Base-by-base conservation (phyloP, 129 eudicot genomes). In the Flaveria linearis region DNA sequence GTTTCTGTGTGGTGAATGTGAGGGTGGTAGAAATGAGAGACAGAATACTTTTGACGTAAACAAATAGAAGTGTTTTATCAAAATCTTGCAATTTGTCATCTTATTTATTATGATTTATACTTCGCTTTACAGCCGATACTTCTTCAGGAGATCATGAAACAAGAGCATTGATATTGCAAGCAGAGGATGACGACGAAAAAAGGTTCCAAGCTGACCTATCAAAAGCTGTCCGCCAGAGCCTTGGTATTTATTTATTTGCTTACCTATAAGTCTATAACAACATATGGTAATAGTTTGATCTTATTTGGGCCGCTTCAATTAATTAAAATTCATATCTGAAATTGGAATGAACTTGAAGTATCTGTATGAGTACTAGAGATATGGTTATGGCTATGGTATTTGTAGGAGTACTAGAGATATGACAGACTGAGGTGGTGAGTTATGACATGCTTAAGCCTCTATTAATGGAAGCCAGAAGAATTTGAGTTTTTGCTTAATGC, bases 141-240 rank as follows among this genome's bases (percentile, higher is more conserved):
- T 66, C 72, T 68, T 45, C 73, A 22, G 82, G 83, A 77, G 91
- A 85, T 63, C 83, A 77, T 55, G 88, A 78, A 43, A 72, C 86
- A n/a, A 84, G 81, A 80, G 71, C 86, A 71, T 80, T 85, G 62
- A 73, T 82, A 70, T 78, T 83, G 81, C 89, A 81, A 72, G 87
- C 86, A 36, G 96, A 88, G 72, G 97, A 90, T 68, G 97, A 91
- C 58, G 97, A 87, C 28, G 98, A 93, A 75, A 91, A 91, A 80
- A 85, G 93, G 83, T 94, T 91, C 82, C 97, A 91, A 86, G 96
- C 96, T 64, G 98, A 94, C 78, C 85, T 94, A 76, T 83, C 92
- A 84, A 91, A 82, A 87, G 98, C 98, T 69, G 96, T 93, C 60
- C 91, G 80, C 66, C 97, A 91, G 85, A 93, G 98, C 81, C 92